phyloP scores from a whole-genome alignment of 139 green algal species.

The Chlorella sp. region DNA sequence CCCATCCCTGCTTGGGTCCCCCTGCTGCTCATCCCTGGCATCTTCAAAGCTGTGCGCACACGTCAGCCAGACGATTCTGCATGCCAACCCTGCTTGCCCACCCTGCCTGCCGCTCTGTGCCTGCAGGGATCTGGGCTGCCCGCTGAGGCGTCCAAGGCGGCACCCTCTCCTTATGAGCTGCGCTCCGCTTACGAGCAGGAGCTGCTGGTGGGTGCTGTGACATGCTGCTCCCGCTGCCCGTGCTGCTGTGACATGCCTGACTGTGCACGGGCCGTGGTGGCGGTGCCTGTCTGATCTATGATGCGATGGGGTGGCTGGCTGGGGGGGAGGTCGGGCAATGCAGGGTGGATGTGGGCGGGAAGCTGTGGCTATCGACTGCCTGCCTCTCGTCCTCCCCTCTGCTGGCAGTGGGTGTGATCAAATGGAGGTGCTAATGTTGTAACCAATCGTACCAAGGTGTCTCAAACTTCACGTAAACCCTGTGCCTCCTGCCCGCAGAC shows the following conservation, averaged over 20 bases:
- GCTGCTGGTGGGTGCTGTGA: slow-evolving; percentile 15
- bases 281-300: no score
- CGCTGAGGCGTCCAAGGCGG: slow-evolving; percentile 13
- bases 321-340: no score
- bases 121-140: slow-evolving; percentile 10
- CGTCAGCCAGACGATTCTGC: no score
- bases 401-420: not conserved
- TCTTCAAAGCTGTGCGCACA: not conserved
- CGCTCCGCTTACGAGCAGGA: not conserved
- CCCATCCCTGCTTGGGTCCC: not conserved
- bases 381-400: not conserved
- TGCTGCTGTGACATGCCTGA: not conserved
- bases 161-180: not conserved
- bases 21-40: not conserved
- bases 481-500: not conserved
- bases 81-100: not conserved
- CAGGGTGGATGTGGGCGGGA: not conserved
- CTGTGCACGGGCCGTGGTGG: not conserved
- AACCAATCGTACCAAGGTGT: no score
- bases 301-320: not conserved
- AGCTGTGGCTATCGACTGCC: no score
- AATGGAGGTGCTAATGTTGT: no score
- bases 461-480: no score
- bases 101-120: not conserved
- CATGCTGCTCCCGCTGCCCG: not conserved